Conservation (phyloP, 2,329 filamentous ascomycete species). For the Curvularia eragrostidis region DNA sequence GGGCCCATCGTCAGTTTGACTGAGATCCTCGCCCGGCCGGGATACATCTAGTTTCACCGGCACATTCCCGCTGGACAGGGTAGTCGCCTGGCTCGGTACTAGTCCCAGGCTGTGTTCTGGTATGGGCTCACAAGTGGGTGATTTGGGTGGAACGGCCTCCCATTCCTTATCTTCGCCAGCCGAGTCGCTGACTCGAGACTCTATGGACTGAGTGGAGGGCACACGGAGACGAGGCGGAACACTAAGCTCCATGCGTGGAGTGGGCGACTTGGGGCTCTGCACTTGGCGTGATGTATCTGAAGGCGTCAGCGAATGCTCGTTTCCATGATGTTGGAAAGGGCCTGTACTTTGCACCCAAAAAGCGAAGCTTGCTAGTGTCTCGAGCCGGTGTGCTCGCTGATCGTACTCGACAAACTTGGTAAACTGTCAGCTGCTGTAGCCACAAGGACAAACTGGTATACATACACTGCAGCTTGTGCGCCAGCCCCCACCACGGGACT, state of each 20-base stretch:
- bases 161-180: slow-evolving; percentile 61
- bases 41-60: slow-evolving; percentile 85
- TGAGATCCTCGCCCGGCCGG: slow-evolving; percentile 81
- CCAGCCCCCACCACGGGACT: slow-evolving; percentile 91
- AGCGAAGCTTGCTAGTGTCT: slow-evolving; percentile 89
- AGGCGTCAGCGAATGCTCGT: slow-evolving; percentile 17
- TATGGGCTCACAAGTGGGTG: slow-evolving; percentile 56
- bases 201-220: slow-evolving; percentile 85
- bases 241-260: slow-evolving; percentile 74
- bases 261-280: slow-evolving; percentile 57
- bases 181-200: slow-evolving; percentile 78
- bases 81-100: slow-evolving; percentile 51
- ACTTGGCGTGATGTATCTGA: slow-evolving; percentile 49
- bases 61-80: slow-evolving; percentile 38
- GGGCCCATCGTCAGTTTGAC: slow-evolving; percentile 85
- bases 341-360: slow-evolving; percentile 87
- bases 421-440: slow-evolving; percentile 27
- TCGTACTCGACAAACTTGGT: slow-evolving; percentile 95
- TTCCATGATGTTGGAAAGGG: background rate
- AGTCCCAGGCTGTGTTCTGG: slow-evolving; percentile 56
- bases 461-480: slow-evolving; percentile 87
- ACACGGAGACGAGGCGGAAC: slow-evolving; percentile 79
- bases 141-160: slow-evolving; percentile 53
- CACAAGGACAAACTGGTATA: slow-evolving; percentile 35
- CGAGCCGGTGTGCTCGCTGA: slow-evolving; percentile 84